Percentiles rank a stretch among this genome's conserved stretches.
Evolutionary conservation across 176 grass and related monocot species (phyloP).

Genomic region (Aegilops longissima): DNA sequence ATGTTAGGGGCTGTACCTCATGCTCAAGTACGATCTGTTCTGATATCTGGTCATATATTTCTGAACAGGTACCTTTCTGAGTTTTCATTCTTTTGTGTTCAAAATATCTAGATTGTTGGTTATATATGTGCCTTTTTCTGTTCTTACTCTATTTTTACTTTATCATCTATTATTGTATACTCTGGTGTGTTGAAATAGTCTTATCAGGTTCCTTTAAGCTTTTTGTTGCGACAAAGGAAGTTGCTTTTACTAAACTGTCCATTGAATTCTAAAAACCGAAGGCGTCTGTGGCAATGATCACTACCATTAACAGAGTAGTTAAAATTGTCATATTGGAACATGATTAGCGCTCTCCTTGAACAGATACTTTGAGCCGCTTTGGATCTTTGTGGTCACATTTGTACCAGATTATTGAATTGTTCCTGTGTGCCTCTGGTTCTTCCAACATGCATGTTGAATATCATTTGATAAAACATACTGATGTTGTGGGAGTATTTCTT

Average conservation of each 20-base stretch:
- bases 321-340: not conserved
- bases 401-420: not conserved
- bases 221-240: not conserved
- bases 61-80: conserved; percentile 69
- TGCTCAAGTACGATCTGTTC: conserved; percentile 90
- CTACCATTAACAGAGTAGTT: not conserved
- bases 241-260: not conserved
- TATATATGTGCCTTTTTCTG: not conserved
- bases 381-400: not conserved
- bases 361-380: not conserved
- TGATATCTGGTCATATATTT: conserved; percentile 97
- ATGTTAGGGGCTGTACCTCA: conserved; percentile 97
- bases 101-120: not conserved
- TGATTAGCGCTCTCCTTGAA: not conserved
- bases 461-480: not conserved
- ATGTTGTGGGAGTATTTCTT: not conserved
- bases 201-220: not conserved
- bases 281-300: not conserved
- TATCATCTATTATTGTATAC: not conserved
- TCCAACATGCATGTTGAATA: not conserved
- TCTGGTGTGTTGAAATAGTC: not conserved
- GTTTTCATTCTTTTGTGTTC: not conserved
- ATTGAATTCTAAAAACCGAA: not conserved
- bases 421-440: not conserved
- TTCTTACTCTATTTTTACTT: not conserved